Percentiles rank a stretch among this genome's conserved stretches.
These are phyloP conservation scores for Styphnolobium japonicum DNA, from an alignment of 306 rosid genomes.

Conservation along the genomic window DNA sequence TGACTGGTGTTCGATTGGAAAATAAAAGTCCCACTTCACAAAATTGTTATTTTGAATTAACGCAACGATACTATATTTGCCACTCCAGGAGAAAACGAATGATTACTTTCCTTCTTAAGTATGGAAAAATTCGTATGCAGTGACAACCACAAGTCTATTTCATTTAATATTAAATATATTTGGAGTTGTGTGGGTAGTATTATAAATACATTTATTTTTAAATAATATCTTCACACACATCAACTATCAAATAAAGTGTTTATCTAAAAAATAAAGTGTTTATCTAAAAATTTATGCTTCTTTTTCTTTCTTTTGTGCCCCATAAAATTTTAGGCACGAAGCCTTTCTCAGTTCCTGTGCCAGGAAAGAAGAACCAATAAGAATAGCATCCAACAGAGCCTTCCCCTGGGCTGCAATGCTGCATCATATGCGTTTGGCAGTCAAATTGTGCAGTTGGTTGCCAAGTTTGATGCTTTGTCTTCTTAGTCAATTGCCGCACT, in stretches of 20 bases:
- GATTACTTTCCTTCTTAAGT: not conserved
- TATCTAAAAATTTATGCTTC: no score
- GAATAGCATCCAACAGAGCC: not conserved
- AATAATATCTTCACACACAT: no score
- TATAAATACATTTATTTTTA: no score
- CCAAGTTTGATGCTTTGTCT: not conserved
- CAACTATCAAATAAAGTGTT: no score
- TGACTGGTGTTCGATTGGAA: constrained; percentile 49
- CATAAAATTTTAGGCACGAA: not conserved
- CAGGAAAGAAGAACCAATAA: not conserved
- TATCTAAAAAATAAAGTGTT: no score
- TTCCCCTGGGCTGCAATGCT: not conserved
- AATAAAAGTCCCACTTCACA: constrained; percentile 27
- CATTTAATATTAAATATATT: no score
- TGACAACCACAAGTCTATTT: no score
- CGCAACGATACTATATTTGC: constrained; percentile 16
- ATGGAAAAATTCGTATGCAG: no score
- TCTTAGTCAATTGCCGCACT: not conserved
- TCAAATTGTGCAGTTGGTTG: not conserved
- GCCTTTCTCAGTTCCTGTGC: not conserved
- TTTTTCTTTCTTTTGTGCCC: constrained; percentile 10
- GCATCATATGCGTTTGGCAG: not conserved
- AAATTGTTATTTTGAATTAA: constrained; percentile 9
- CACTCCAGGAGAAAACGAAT: constrained; percentile 11
- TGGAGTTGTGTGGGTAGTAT: no score